phyloP scores from a whole-genome alignment of 148 eudicot species.

The Camellia lanceoleosa region DNA sequence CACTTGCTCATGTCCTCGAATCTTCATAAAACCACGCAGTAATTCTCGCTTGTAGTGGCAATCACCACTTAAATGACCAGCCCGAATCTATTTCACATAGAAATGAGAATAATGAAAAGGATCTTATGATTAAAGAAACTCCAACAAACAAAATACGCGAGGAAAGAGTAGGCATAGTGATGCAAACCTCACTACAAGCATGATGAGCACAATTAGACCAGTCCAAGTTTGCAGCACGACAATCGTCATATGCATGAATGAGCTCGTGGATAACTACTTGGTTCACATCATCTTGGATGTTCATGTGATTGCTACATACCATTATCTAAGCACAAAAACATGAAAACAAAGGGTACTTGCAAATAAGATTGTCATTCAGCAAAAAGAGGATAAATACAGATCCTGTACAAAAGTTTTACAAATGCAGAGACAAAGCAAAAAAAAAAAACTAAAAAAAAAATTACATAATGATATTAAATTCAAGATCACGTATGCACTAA shows the following conservation, averaged over 20 bases:
- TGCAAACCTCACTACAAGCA: constrained; percentile 86
- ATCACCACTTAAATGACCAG: constrained; percentile 97
- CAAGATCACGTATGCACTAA: background rate
- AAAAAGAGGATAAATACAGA: background rate
- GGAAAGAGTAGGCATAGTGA: background rate
- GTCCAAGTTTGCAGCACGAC: constrained; percentile 80
- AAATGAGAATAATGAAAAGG: background rate
- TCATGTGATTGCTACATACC: constrained; percentile 74
- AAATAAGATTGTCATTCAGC: background rate
- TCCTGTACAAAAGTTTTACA: background rate
- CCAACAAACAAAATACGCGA: constrained; percentile 4
- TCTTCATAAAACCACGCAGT: constrained; percentile 75
- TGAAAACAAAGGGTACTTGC: background rate
- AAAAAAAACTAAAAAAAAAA: background rate
- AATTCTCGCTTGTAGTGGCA: constrained; percentile 85
- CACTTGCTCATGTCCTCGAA: constrained; percentile 89
- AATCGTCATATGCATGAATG: constrained; percentile 93
- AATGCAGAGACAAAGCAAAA: background rate
- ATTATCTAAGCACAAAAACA: constrained; percentile 39
- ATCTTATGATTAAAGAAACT: constrained; percentile 4
- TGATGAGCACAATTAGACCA: constrained; percentile 93
- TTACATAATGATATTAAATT: background rate
- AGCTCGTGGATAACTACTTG: constrained; percentile 95
- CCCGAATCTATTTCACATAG: constrained; percentile 56
- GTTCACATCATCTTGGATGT: constrained; percentile 74